Percentiles rank a stretch among this genome's conserved stretches.
phyloP scores from a whole-genome alignment of 2,329 filamentous ascomycete genomes.

The Lachnellula cervina region DNA sequence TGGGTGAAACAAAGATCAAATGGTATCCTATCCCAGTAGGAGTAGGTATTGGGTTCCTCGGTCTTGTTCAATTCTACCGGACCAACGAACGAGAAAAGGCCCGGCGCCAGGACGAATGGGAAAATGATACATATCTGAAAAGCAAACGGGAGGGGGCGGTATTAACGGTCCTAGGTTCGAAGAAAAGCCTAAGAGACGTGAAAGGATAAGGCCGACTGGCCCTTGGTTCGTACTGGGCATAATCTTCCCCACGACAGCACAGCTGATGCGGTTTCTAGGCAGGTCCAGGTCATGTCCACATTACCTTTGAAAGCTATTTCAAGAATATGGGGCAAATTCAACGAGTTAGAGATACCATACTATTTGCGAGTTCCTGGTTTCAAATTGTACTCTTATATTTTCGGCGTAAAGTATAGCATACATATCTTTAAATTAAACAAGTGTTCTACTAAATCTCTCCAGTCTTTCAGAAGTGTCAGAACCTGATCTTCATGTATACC shows the following conservation, averaged over 20 bases:
- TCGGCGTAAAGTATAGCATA: slow-evolving; percentile 59
- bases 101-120: slow-evolving; percentile 32
- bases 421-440: background rate
- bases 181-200: slow-evolving; percentile 40
- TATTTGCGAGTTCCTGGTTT: slow-evolving; percentile 68
- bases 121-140: slow-evolving; percentile 32
- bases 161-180: slow-evolving; percentile 36
- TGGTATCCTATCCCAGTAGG: slow-evolving; percentile 70
- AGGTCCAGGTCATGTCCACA: slow-evolving; percentile 70
- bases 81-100: slow-evolving; percentile 47
- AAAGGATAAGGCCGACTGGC: slow-evolving; percentile 59
- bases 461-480: slow-evolving; percentile 83
- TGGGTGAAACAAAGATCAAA: slow-evolving; percentile 59
- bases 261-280: slow-evolving; percentile 37
- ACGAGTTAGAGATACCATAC: slow-evolving; percentile 66
- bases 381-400: slow-evolving; percentile 68
- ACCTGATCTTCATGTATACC: slow-evolving; percentile 80
- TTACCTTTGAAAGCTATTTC: slow-evolving; percentile 68
- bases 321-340: slow-evolving; percentile 68
- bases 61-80: slow-evolving; percentile 59
- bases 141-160: slow-evolving; percentile 27
- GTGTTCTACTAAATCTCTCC: slow-evolving; percentile 14
- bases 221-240: slow-evolving; percentile 47
- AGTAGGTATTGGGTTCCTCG: slow-evolving; percentile 63
- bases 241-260: background rate